Base-by-base conservation (phyloP, 1,284 basidiomycete genomes). In the Ceratorhiza oryzae-sativae region DNA sequence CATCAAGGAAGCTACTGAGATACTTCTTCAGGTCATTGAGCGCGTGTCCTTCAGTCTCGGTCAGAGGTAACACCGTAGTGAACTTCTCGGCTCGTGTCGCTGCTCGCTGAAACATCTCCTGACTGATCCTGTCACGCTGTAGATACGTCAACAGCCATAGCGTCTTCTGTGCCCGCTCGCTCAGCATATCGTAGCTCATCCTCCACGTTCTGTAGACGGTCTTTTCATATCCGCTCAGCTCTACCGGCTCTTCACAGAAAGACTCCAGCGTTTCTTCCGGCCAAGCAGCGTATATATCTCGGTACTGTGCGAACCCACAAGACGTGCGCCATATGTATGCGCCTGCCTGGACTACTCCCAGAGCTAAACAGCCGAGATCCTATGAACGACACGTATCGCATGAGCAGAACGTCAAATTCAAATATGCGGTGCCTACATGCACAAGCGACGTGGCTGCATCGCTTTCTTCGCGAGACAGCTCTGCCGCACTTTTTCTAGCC, bases 321-420 rank as follows among this genome's bases (percentile, higher is more conserved):
- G 48, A n/a, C 0, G 25, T 63, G 18, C 39, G 51, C 42, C 48
- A 42, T 18, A 51, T 58, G 15, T 72, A 72, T 55, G 45, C 55
- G 45, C 71, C 71, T 6, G 61, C 36, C 32, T 72, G 71, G 1
- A 58, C 49, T 1, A 72, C 25, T 2, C 61, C 71, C 1, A 72
- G 61, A 5, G 71, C 51, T 3, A 72, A 23, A 30, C 4, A 25
- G 1, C 71, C 71, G 5, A 72, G 41, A 48, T 58, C 45, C 48
- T 65, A 20, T 23, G 18, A 18, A 18, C 42, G 10, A 3, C 9
- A 18, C 10, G 3, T 3, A 4, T 8, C 18, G 4, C 3, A 18
- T 45, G n/a, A 45, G 42, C 18, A 12, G 13, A 6, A 6, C 6
- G 36, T 3, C 20, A 23, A 25, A 25, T 32, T 8, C 27, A 10